Conservation (phyloP, 1,284 basidiomycete genomes). For the Sphaerobolus stellatus region DNA sequence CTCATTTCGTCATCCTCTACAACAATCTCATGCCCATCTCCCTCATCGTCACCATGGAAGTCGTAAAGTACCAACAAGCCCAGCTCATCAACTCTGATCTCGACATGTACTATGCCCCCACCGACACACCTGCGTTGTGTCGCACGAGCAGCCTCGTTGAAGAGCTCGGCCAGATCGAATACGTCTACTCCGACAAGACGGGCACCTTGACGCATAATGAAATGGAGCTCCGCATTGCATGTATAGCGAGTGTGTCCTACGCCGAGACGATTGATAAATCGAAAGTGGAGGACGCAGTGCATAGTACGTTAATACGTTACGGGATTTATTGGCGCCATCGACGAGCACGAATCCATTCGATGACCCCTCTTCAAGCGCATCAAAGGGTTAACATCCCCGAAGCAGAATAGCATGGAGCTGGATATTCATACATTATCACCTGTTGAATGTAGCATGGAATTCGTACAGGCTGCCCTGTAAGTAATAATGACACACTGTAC, state of each 20-base stretch:
- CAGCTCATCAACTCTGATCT: slow-evolving; percentile 96
- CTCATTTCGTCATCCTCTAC: slow-evolving; percentile 99
- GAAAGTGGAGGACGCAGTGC: slow-evolving; percentile 68
- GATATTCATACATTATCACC: too few relatives aligned
- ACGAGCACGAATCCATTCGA: too few relatives aligned
- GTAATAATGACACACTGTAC: too few relatives aligned
- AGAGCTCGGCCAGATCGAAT: slow-evolving; percentile 98
- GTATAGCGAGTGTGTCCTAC: slow-evolving; percentile 86
- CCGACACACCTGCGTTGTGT: slow-evolving; percentile 95
- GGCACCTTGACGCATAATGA: slow-evolving; percentile 96
- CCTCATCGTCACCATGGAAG: slow-evolving; percentile 98
- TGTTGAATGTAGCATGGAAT: too few relatives aligned
- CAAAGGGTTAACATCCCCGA: too few relatives aligned
- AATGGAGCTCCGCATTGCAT: slow-evolving; percentile 96
- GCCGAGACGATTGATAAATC: slow-evolving; percentile 86
- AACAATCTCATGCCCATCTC: slow-evolving; percentile 99
- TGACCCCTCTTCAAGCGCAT: too few relatives aligned
- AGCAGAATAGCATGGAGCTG: too few relatives aligned
- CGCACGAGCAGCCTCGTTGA: slow-evolving; percentile 97
- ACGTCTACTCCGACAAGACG: slow-evolving; percentile 98
- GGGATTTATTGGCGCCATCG: too few relatives aligned
- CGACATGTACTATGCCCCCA: slow-evolving; percentile 93
- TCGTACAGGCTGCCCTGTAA: too few relatives aligned
- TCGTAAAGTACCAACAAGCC: slow-evolving; percentile 98
- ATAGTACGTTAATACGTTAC: too few relatives aligned